Conservation (phyloP, 768 basidiomycete species). For the Rhizopogon roseolus region DNA sequence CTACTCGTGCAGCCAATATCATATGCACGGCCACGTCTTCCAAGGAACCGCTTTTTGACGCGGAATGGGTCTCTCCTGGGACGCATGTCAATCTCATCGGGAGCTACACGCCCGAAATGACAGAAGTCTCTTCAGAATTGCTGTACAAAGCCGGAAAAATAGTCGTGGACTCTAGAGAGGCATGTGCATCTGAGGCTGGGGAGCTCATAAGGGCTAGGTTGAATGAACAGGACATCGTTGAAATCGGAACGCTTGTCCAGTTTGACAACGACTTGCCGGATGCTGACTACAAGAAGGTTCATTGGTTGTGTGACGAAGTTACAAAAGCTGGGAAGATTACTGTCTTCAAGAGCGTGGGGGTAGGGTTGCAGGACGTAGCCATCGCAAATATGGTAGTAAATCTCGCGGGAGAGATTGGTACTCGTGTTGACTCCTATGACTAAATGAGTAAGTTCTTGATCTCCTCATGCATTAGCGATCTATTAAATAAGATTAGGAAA, state of each 20-base stretch:
- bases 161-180: slow-evolving; percentile 70
- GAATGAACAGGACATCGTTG: slow-evolving; percentile 39
- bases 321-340: slow-evolving; percentile 46
- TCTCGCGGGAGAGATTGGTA: slow-evolving; percentile 56
- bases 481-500: background rate
- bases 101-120: slow-evolving; percentile 79
- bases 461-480: background rate
- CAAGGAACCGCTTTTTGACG: slow-evolving; percentile 63
- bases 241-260: slow-evolving; percentile 63
- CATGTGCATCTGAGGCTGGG: slow-evolving; percentile 75
- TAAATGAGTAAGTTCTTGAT: background rate
- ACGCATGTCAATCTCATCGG: slow-evolving; percentile 76
- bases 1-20: slow-evolving; percentile 37
- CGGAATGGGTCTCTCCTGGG: slow-evolving; percentile 53
- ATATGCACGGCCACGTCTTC: slow-evolving; percentile 77
- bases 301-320: slow-evolving; percentile 7
- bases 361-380: slow-evolving; percentile 84
- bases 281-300: slow-evolving; percentile 7
- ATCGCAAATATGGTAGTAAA: slow-evolving; percentile 68
- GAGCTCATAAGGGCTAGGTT: slow-evolving; percentile 64
- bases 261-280: background rate
- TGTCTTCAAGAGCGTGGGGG: slow-evolving; percentile 85
- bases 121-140: slow-evolving; percentile 60
- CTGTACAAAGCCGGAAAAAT: slow-evolving; percentile 51
- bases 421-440: slow-evolving; percentile 42